These are phyloP conservation scores for Penicillium nucicola DNA, from an alignment of 495 filamentous ascomycete genomes.

Conservation along the genomic window DNA sequence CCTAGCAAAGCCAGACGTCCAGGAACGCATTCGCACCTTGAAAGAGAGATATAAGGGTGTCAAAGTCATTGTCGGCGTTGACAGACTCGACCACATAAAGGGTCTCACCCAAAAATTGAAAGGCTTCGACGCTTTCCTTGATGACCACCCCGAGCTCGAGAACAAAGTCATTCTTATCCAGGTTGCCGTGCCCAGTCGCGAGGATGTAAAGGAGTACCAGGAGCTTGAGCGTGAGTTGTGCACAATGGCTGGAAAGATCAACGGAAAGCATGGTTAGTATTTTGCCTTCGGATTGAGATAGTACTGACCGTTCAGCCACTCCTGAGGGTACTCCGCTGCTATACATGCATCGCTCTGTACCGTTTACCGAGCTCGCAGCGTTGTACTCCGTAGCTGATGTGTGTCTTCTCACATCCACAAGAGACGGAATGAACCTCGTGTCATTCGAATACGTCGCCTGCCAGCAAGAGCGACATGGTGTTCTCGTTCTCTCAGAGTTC, in stretches of 20 bases:
- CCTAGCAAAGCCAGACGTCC: conserved; percentile 67
- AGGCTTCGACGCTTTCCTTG: conserved; percentile 84
- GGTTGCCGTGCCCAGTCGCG: conserved; percentile 85
- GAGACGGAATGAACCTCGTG: conserved; percentile 98
- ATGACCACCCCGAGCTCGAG: conserved; percentile 87
- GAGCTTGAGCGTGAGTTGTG: conserved; percentile 87
- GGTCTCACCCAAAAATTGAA: conserved; percentile 94
- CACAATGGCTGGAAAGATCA: conserved; percentile 86
- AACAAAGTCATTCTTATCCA: conserved; percentile 91
- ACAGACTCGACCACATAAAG: conserved; percentile 94
- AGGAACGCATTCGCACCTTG: conserved; percentile 72
- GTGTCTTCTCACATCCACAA: conserved; percentile 83
- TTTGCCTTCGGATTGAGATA: not conserved
- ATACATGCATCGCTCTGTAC: conserved; percentile 88
- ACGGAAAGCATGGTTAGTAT: conserved; percentile 56
- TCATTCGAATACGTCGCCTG: conserved; percentile 95
- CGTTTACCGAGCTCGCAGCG: conserved; percentile 87
- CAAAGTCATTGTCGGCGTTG: conserved; percentile 89
- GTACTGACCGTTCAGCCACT: conserved; percentile 50
- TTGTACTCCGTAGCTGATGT: conserved; percentile 87
- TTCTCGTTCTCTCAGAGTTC: conserved; percentile 90
- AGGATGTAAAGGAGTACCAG: conserved; percentile 95
- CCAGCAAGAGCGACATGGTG: conserved; percentile 77
- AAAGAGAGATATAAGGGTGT: conserved; percentile 80
- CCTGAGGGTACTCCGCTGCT: conserved; percentile 92